Percentiles rank a stretch among this genome's conserved stretches.
Evolutionary conservation across 2,329 filamentous ascomycete genomes (phyloP).

Genomic region (Colletotrichum costaricense): DNA sequence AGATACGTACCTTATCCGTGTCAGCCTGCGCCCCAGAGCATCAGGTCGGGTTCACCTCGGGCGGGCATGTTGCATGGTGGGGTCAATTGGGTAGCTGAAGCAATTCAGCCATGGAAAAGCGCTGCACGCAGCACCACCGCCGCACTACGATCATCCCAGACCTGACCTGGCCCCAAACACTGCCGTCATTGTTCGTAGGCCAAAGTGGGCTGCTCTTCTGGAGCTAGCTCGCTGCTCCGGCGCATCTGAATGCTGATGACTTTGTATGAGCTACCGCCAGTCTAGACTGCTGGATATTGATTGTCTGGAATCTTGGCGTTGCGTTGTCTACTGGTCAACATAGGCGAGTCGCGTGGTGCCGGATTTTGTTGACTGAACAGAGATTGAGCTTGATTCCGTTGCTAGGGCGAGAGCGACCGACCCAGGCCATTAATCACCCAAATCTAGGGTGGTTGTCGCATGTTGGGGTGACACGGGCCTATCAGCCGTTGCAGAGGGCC

Average conservation of each 20-base stretch:
- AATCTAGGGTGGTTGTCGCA: slow-evolving; percentile 24
- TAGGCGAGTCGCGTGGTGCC: background rate
- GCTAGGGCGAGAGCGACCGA: slow-evolving; percentile 25
- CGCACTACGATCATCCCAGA: background rate
- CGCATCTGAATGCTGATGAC: background rate
- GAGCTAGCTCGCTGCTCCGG: background rate
- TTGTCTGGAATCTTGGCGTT: background rate
- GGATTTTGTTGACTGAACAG: slow-evolving; percentile 28
- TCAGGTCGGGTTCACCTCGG: background rate
- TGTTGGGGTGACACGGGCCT: slow-evolving; percentile 28
- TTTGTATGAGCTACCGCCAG: background rate
- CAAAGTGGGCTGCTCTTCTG: background rate
- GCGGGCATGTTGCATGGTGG: background rate
- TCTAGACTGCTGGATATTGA: background rate
- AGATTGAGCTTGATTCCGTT: slow-evolving; percentile 18
- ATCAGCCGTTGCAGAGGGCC: slow-evolving; percentile 29
- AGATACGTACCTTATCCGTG: background rate
- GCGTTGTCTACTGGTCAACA: background rate
- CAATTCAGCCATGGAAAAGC: background rate
- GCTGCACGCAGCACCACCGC: too few species aligned
- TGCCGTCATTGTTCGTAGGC: background rate
- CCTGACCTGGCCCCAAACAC: background rate
- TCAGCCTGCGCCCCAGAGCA: background rate
- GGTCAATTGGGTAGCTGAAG: slow-evolving; percentile 16
- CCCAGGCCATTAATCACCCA: slow-evolving; percentile 10